Conservation (phyloP, 1,284 basidiomycete species). For the Moniliophthora roreri region DNA sequence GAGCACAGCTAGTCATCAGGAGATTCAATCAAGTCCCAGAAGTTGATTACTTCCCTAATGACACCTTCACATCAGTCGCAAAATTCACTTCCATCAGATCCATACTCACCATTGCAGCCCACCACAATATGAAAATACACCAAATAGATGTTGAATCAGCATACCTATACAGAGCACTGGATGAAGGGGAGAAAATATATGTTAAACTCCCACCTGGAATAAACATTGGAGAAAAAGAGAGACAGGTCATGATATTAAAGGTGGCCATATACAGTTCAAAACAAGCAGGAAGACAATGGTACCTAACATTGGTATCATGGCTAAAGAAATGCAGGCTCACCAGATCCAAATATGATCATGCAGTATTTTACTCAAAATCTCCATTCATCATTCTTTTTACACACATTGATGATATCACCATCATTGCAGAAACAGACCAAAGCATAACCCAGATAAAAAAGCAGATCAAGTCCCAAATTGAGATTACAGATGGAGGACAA, state of each 20-base stretch:
- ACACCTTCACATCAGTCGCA: constrained; percentile 3
- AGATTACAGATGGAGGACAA: not conserved
- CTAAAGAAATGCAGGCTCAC: not conserved
- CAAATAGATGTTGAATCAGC: constrained; percentile 5
- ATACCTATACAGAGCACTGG: not conserved
- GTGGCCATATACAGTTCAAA: not conserved
- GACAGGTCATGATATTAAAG: not conserved
- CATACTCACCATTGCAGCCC: constrained; percentile 23
- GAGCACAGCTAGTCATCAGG: not conserved
- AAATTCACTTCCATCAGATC: constrained; percentile 15
- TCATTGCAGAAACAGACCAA: not conserved
- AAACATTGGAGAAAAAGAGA: not conserved
- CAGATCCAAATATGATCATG: not conserved
- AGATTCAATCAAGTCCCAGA: constrained; percentile 4
- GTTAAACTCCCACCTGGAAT: constrained; percentile 12
- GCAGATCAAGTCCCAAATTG: not conserved
- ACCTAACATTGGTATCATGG: not conserved
- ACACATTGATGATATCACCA: not conserved
- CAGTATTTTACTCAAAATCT: not conserved
- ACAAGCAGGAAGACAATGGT: not conserved
- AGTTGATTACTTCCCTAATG: not conserved
- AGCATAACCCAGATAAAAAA: not conserved
- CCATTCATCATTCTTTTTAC: not conserved
- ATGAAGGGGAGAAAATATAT: not conserved
- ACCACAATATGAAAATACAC: constrained; percentile 20